Evolutionary conservation across 75 land plant genomes (phyloP).

Genomic region (Adiantum capillusveneris): DNA sequence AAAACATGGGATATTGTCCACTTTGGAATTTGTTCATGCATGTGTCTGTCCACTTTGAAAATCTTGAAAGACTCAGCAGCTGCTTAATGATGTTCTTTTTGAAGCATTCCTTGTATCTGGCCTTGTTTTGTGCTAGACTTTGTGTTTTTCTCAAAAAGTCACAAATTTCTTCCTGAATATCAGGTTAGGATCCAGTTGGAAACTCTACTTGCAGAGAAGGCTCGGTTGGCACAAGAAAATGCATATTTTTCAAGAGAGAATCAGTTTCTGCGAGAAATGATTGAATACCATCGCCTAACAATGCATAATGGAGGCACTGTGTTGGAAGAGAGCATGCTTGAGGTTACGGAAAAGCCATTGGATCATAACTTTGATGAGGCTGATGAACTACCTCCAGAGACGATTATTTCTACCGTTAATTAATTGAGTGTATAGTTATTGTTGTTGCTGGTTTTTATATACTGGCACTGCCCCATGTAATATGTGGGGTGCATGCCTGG

Average conservation of each 20-base stretch:
- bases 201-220: constrained; percentile 85
- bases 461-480: no score
- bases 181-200: constrained; percentile 81
- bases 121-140: no score
- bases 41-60: no score
- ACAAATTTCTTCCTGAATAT: no score
- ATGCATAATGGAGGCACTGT: constrained; percentile 59
- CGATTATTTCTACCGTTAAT: neutral
- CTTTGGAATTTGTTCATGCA: no score
- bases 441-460: no score
- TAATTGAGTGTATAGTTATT: neutral
- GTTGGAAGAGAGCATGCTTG: constrained; percentile 46
- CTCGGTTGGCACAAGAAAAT: constrained; percentile 73
- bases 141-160: no score
- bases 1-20: no score
- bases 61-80: no score
- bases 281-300: constrained; percentile 75
- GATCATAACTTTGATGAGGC: neutral
- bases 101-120: no score
- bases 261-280: constrained; percentile 67
- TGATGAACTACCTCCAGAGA: neutral
- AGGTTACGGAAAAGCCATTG: constrained; percentile 30
- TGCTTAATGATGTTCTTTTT: no score
- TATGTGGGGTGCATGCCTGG: no score
- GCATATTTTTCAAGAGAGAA: constrained; percentile 71